Base-by-base conservation (phyloP, 2,329 filamentous ascomycete species). In the Phialemoniopsis sp. region DNA sequence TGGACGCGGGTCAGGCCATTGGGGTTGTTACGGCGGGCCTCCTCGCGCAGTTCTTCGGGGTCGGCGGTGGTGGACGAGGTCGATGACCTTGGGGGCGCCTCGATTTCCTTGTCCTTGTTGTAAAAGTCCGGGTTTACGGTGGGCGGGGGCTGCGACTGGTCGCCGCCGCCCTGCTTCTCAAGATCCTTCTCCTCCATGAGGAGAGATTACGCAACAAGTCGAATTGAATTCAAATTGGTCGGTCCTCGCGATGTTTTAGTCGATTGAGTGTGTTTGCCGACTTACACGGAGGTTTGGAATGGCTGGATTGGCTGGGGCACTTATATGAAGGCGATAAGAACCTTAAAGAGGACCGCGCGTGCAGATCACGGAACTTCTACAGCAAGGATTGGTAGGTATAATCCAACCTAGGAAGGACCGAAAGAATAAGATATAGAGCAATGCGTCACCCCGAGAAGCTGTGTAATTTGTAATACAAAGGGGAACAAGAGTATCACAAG, bases 1-100 rank as follows among this genome's bases (percentile, higher is more conserved):
- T 57, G 47, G 17, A 58, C 51, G n/a, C 53, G 54, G 5, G 66
- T 62, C 38, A 67, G 66, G 29, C 72, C 72, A 50, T 67, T 63
- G 34, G 72, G 71, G 47, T 76, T 76, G 43, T 57, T 63, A 37
- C 63, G 65, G 16, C 65, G 60, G 5, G 59, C 64, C 37, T 61
- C 55, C 40, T 72, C 65, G 19, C 58, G 55, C 45, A 63, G 54
- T 34, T 70, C 58, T 44, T 69, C 66, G 13, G 53, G 45, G 40
- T 56, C 52, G 14, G 52, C 54, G 3, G 54, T 52, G 10, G 37
- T 52, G 3, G 52, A 51, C 1, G 48, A 46, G 13, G 44, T 42
- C 4, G 51, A 49, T 5, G 45, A 32, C 19, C 36, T 38, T 12
- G 45, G 46, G 8, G 40, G 38, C 8, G 31, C 32, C 38, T 51